Percentiles rank a stretch among this genome's conserved stretches.
These are phyloP conservation scores for Polychaeton citri DNA, from an alignment of 2,329 filamentous ascomycete species.

Conservation along the genomic window DNA sequence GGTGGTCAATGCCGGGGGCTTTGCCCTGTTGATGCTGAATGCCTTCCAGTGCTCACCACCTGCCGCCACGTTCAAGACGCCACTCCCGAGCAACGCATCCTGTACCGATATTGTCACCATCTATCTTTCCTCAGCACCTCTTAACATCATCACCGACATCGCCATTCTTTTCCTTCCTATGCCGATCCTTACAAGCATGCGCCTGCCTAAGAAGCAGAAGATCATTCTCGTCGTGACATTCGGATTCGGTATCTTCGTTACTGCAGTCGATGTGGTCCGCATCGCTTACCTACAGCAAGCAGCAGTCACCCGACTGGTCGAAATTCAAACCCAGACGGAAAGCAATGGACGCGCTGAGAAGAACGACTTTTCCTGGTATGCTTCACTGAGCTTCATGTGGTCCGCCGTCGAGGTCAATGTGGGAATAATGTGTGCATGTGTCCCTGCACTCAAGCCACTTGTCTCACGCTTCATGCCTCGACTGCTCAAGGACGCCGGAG, in stretches of 20 bases:
- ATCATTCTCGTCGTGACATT: constrained; percentile 79
- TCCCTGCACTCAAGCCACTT: constrained; percentile 83
- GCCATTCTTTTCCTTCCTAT: constrained; percentile 79
- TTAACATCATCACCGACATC: constrained; percentile 86
- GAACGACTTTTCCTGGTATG: constrained; percentile 53
- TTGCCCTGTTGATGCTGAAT: constrained; percentile 72
- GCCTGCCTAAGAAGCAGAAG: constrained; percentile 73
- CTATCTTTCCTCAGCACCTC: constrained; percentile 62
- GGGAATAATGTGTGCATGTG: constrained; percentile 78
- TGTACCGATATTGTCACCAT: constrained; percentile 52
- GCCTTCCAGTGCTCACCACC: constrained; percentile 75
- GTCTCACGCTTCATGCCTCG: constrained; percentile 49
- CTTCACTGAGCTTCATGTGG: constrained; percentile 83
- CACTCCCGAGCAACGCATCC: constrained; percentile 30
- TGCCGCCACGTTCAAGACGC: constrained; percentile 49
- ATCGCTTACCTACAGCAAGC: constrained; percentile 83
- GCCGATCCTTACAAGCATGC: constrained; percentile 76
- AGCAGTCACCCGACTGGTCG: constrained; percentile 32
- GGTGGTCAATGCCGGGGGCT: constrained; percentile 65
- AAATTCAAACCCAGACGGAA: constrained; percentile 21
- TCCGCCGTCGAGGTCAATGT: constrained; percentile 83
- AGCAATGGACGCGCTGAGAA: constrained; percentile 24
- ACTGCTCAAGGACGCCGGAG: constrained; percentile 38
- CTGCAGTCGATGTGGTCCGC: constrained; percentile 74
- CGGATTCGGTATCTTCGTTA: constrained; percentile 72